phyloP scores from a whole-genome alignment of 2,329 filamentous ascomycete species.

The Colletotrichum kahawae region DNA sequence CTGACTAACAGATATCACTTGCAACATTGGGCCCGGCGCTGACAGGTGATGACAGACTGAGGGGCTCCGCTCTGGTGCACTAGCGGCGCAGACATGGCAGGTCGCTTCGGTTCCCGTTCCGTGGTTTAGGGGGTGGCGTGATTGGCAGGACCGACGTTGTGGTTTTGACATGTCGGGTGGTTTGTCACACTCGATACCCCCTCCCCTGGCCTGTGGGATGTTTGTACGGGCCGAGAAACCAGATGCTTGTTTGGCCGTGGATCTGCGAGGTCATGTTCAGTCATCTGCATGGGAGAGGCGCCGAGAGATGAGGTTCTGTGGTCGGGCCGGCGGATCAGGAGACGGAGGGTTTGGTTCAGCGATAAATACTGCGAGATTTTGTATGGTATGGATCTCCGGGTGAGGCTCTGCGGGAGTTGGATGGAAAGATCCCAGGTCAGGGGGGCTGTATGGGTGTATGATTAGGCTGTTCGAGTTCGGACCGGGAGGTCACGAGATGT shows the following conservation, averaged over 20 bases:
- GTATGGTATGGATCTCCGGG: background rate
- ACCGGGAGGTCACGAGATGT: background rate
- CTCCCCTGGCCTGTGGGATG: background rate
- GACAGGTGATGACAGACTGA: background rate
- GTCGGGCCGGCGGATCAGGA: background rate
- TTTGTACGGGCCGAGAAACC: background rate
- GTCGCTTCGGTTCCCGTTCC: background rate
- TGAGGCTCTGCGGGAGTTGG: background rate
- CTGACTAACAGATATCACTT: constrained; percentile 1
- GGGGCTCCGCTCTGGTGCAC: background rate
- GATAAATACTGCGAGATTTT: background rate
- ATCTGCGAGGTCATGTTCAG: background rate
- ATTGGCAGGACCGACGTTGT: background rate
- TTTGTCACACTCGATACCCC: background rate
- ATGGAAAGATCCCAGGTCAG: background rate
- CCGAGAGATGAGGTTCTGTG: background rate
- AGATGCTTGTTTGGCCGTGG: background rate
- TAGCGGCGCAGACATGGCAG: background rate
- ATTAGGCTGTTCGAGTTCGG: background rate
- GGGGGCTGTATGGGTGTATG: background rate
- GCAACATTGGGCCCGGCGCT: background rate
- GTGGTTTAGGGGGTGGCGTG: background rate
- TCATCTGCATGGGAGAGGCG: background rate
- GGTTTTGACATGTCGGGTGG: background rate
- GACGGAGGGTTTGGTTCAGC: background rate